Conservation (phyloP, 345 rosid species). For the Salix koriyanagi region DNA sequence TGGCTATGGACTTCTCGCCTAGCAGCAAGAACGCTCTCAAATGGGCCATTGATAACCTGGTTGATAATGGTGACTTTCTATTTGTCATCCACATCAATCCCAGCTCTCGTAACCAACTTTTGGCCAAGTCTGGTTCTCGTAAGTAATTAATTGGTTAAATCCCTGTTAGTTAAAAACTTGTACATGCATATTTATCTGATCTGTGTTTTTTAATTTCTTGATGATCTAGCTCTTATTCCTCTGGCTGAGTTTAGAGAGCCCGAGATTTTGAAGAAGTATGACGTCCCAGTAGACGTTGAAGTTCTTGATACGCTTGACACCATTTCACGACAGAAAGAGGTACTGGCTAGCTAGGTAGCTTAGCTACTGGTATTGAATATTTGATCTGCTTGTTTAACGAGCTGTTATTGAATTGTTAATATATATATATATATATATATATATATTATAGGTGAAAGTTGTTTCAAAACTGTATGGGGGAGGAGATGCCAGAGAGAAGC, state of each 20-base stretch:
- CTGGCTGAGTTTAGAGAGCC: conserved; percentile 83
- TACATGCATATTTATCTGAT: background rate
- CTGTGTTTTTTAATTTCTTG: conserved; percentile 1
- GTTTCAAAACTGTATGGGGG: conserved; percentile 69
- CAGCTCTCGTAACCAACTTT: conserved; percentile 38
- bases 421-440: too few species aligned
- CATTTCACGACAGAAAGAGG: conserved; percentile 82
- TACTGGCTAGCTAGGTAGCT: background rate
- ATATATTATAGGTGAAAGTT: conserved; percentile 39
- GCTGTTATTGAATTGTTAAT: background rate
- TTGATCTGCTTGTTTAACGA: background rate
- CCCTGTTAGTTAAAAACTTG: too few species aligned
- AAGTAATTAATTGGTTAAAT: conserved; percentile 12
- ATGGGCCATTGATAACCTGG: conserved; percentile 84
- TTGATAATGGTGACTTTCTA: conserved; percentile 68
- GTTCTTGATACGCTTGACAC: conserved; percentile 87
- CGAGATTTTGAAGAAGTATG: conserved; percentile 53
- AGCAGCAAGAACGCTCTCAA: conserved; percentile 88
- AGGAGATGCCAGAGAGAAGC: conserved; percentile 91
- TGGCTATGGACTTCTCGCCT: conserved; percentile 88
- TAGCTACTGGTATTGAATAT: too few species aligned
- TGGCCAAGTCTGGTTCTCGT: conserved; percentile 79
- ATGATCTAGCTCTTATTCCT: conserved; percentile 72
- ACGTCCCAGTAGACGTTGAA: conserved; percentile 49
- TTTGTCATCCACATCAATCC: conserved; percentile 62